A percentile compares a stretch with the other conserved stretches of the same genome.
Conservation (phyloP, 495 filamentous ascomycete species). For the Trichoderma asperelloides region DNA sequence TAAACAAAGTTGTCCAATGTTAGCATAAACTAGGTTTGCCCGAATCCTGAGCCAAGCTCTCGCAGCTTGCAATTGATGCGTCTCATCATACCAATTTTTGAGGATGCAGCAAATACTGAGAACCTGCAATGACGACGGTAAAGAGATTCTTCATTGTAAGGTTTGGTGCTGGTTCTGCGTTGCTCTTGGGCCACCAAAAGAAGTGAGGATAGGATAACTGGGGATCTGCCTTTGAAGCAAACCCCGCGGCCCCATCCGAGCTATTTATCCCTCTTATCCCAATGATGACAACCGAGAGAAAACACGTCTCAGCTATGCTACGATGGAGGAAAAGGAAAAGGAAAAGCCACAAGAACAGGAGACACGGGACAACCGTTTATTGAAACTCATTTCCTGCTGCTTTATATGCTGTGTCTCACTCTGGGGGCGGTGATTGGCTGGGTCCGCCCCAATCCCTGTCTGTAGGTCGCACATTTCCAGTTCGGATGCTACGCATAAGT, state of each 20-base stretch:
- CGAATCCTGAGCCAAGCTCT: neutral
- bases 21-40: neutral
- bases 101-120: slow-evolving; percentile 11
- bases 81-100: slow-evolving; percentile 1
- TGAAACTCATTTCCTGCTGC: neutral
- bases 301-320: neutral
- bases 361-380: neutral
- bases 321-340: neutral
- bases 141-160: neutral
- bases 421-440: neutral
- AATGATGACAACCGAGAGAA: neutral
- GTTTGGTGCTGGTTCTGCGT: neutral
- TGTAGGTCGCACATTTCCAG: neutral
- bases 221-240: neutral
- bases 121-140: slow-evolving; percentile 8
- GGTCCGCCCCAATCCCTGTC: neutral
- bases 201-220: neutral
- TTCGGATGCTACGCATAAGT: no score
- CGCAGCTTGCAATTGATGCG: neutral
- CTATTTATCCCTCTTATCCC: neutral
- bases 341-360: neutral
- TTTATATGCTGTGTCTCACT: neutral
- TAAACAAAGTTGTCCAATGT: neutral
- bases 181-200: neutral
- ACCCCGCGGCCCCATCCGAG: neutral